These are phyloP conservation scores for Tuber aestivum DNA, from an alignment of 495 filamentous ascomycete genomes.

Conservation along the genomic window DNA sequence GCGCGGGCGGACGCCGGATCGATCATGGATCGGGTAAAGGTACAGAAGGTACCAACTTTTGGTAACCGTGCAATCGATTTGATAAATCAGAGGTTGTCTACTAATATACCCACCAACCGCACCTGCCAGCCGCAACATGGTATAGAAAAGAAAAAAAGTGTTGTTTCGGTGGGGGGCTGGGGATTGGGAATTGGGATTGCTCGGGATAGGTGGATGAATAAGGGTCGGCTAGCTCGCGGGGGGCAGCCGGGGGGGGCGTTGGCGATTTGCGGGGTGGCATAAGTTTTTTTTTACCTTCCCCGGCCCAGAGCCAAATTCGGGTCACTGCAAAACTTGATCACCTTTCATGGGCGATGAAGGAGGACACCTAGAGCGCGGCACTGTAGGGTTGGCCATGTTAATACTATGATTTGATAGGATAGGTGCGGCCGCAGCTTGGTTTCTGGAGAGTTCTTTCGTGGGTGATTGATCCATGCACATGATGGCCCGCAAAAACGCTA, in stretches of 20 bases:
- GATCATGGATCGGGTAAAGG: slow-evolving; percentile 3
- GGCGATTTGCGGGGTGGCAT: too few species aligned
- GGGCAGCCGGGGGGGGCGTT: too few species aligned
- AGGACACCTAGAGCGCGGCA: not conserved
- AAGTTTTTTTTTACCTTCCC: too few species aligned
- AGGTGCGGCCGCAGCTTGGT: not conserved
- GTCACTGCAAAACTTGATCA: not conserved
- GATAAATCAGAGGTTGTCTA: not conserved
- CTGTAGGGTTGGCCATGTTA: not conserved
- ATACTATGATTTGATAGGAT: not conserved
- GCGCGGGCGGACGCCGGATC: slow-evolving; percentile 1
- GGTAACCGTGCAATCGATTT: not conserved
- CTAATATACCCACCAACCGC: not conserved
- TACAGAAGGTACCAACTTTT: not conserved
- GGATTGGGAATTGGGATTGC: not conserved
- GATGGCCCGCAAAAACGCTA: not conserved
- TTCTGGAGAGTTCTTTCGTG: not conserved
- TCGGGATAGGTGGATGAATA: too few species aligned
- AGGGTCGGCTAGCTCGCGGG: too few species aligned
- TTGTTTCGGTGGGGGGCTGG: not conserved
- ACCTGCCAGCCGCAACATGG: not conserved
- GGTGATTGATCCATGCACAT: not conserved
- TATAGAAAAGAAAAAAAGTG: too few species aligned
- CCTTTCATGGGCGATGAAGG: not conserved
- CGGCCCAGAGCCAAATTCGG: not conserved